A percentile compares a stretch with the other conserved stretches of the same genome.
phyloP scores from a whole-genome alignment of 139 green algal genomes.

The Desmodesmus armatus region DNA sequence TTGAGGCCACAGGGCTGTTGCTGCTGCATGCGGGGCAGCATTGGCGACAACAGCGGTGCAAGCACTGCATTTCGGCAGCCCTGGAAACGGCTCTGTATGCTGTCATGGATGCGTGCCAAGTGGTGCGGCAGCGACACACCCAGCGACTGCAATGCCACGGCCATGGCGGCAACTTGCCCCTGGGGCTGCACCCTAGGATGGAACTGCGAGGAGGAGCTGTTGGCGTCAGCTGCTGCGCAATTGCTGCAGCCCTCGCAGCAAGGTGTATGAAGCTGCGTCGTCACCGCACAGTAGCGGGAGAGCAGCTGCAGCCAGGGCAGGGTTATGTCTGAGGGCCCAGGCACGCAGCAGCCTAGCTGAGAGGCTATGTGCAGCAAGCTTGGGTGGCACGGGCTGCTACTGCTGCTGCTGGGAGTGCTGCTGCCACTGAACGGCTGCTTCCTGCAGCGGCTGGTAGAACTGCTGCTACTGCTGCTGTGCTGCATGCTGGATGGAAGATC shows the following conservation, averaged over 20 bases:
- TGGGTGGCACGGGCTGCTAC: neutral
- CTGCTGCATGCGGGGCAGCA: too few species aligned
- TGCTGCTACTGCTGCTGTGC: too few species aligned
- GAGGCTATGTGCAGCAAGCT: neutral
- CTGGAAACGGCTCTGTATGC: neutral
- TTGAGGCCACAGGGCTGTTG: neutral
- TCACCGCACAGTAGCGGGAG: neutral
- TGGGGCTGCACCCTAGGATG: too few species aligned
- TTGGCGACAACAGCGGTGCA: too few species aligned
- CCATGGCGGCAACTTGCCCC: neutral
- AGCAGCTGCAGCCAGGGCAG: slow-evolving; percentile 23
- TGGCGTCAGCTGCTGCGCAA: neutral
- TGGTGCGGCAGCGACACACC: neutral
- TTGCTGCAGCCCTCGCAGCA: neutral
- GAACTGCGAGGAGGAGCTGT: neutral
- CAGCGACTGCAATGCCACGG: neutral
- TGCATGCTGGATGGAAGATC: too few species aligned
- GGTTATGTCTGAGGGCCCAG: neutral
- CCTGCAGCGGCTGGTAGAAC: too few species aligned
- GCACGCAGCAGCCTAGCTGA: neutral
- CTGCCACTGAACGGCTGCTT: too few species aligned
- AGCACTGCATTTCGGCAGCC: neutral
- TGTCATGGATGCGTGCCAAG: neutral
- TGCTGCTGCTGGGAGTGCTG: too few species aligned
- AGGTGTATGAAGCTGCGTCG: neutral